phyloP scores from a whole-genome alignment of 202 grass and related monocot genomes.

The Carex arenaria region DNA sequence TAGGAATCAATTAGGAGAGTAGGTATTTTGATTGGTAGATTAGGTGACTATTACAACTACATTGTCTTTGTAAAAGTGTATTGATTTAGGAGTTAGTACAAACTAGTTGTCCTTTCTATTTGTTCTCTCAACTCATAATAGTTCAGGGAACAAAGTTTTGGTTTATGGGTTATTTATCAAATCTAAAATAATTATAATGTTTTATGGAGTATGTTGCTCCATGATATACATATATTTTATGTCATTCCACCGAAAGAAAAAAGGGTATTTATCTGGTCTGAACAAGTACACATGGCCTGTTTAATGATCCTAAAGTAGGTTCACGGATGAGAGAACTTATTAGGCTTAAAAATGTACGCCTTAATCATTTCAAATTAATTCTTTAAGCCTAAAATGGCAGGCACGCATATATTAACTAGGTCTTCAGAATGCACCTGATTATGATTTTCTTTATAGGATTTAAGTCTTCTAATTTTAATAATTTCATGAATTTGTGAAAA shows the following conservation, averaged over 20 bases:
- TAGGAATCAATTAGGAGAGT: slow-evolving; percentile 3
- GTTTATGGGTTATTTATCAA: background rate
- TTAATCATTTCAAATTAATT: too few species aligned
- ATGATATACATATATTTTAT: background rate
- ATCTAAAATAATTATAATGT: background rate
- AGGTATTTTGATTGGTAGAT: slow-evolving; percentile 9
- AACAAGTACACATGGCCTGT: background rate
- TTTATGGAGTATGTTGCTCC: background rate
- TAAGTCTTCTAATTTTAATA: too few species aligned
- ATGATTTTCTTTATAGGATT: too few species aligned
- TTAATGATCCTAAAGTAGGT: background rate
- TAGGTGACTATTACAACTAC: slow-evolving; percentile 12
- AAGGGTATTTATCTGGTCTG: background rate
- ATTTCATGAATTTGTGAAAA: too few species aligned
- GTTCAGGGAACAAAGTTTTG: background rate
- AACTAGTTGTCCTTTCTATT: background rate
- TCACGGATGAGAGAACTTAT: too few species aligned
- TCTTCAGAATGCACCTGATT: too few species aligned
- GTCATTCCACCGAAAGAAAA: background rate
- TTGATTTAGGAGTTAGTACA: slow-evolving; percentile 2
- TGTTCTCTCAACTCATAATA: background rate
- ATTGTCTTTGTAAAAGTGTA: background rate
- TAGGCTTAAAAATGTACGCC: too few species aligned
- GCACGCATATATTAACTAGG: too few species aligned
- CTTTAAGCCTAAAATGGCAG: too few species aligned